Evolutionary conservation across 371 early-diverging fungal species (phyloP).

Genomic region (Rhizopus delemar): DNA sequence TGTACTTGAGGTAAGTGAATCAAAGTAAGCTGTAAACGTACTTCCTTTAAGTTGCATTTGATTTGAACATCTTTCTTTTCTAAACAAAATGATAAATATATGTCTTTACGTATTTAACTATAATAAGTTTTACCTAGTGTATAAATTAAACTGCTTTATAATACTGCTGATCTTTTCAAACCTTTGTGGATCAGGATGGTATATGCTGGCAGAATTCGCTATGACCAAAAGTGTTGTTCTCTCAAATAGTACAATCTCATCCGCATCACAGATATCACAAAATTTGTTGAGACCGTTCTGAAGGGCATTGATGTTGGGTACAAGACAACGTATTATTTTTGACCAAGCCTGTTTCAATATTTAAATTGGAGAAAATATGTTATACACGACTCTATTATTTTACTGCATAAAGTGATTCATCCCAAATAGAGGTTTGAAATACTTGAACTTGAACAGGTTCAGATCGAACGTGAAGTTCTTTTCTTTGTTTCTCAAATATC

Average conservation of each 20-base stretch:
- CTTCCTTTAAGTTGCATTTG: conserved; percentile 83
- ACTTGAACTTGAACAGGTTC: conserved; percentile 72
- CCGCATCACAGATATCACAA: conserved; percentile 82
- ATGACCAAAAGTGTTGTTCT: conserved; percentile 93
- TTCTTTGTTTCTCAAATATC: conserved; percentile 69
- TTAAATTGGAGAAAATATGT: neutral
- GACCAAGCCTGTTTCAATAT: conserved; percentile 81
- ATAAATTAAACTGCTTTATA: conserved; percentile 90
- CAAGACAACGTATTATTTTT: conserved; percentile 87
- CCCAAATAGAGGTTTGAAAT: conserved; percentile 94
- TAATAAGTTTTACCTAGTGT: conserved; percentile 62
- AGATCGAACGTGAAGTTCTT: conserved; percentile 71
- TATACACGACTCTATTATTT: neutral
- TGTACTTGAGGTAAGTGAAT: conserved; percentile 89
- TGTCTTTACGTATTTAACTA: conserved; percentile 1
- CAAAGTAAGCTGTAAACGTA: conserved; percentile 83
- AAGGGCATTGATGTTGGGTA: conserved; percentile 86
- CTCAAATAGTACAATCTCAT: conserved; percentile 94
- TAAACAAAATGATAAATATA: conserved; percentile 4
- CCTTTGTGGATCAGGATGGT: conserved; percentile 70
- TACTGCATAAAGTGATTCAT: conserved; percentile 89
- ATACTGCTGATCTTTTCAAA: conserved; percentile 93
- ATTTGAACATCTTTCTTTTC: conserved; percentile 21
- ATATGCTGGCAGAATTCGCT: conserved; percentile 66
- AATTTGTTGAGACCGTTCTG: conserved; percentile 79